A percentile compares a stretch with the other conserved stretches of the same genome.
Evolutionary conservation across 1,284 basidiomycete genomes (phyloP).

Genomic region (Irpex sp.): DNA sequence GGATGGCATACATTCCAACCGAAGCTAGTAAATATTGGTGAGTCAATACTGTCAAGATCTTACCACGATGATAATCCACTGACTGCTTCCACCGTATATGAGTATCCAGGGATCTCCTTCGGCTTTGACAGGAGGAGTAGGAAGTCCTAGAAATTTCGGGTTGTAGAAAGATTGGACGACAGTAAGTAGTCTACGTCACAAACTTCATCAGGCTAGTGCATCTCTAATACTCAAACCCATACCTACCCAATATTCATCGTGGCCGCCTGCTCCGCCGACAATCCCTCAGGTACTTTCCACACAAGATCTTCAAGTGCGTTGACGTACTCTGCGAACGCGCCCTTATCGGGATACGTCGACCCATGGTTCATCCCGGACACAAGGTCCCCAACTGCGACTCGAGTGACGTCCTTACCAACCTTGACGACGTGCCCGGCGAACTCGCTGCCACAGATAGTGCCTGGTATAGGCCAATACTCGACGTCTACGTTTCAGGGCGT

Average conservation of each 20-base stretch:
- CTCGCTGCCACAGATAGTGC: slow-evolving; percentile 19
- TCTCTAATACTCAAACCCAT: background rate
- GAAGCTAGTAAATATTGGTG: slow-evolving; percentile 12
- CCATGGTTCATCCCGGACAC: slow-evolving; percentile 21
- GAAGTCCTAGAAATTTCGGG: slow-evolving; percentile 18
- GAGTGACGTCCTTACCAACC: slow-evolving; percentile 17
- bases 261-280: slow-evolving; percentile 32
- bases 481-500: background rate
- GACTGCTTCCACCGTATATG: slow-evolving; percentile 28
- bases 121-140: slow-evolving; percentile 19
- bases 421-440: slow-evolving; percentile 18
- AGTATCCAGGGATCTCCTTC: slow-evolving; percentile 21
- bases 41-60: background rate
- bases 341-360: slow-evolving; percentile 17
- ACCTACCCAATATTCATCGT: slow-evolving; percentile 33
- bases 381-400: slow-evolving; percentile 16
- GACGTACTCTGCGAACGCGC: slow-evolving; percentile 36
- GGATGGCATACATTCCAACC: slow-evolving; percentile 41
- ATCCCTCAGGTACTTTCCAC: slow-evolving; percentile 26
- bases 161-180: slow-evolving; percentile 31
- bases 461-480: slow-evolving; percentile 3
- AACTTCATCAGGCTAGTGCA: background rate
- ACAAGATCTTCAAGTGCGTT: slow-evolving; percentile 26
- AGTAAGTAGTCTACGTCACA: slow-evolving; percentile 23
- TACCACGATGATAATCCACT: slow-evolving; percentile 1